phyloP scores from a whole-genome alignment of 1,284 basidiomycete species.

The Rhodofomes roseus region DNA sequence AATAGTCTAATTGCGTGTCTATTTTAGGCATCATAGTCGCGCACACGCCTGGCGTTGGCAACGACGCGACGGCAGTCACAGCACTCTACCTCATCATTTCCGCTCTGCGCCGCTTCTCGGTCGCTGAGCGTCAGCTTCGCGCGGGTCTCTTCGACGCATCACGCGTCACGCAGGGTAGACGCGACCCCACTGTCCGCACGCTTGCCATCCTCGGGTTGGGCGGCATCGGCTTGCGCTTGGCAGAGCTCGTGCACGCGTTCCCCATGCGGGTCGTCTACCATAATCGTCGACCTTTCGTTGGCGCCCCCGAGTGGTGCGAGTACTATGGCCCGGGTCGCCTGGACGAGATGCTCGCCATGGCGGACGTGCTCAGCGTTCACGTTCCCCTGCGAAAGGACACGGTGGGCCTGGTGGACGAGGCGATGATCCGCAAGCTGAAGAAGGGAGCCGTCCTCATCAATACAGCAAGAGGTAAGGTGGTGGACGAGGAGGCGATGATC shows the following conservation, averaged over 20 bases:
- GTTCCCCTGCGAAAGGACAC: slow-evolving; percentile 75
- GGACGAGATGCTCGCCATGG: slow-evolving; percentile 67
- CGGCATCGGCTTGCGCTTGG: slow-evolving; percentile 78
- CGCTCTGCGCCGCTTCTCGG: slow-evolving; percentile 75
- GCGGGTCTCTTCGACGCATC: slow-evolving; percentile 53
- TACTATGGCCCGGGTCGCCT: slow-evolving; percentile 63
- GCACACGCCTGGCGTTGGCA: slow-evolving; percentile 88
- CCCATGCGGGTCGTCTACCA: slow-evolving; percentile 90
- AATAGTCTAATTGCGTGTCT: background rate
- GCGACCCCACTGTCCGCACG: slow-evolving; percentile 77
- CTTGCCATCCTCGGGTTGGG: slow-evolving; percentile 88
- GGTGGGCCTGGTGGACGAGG: slow-evolving; percentile 71
- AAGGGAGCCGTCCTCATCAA: slow-evolving; percentile 82
- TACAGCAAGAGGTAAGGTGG: slow-evolving; percentile 86
- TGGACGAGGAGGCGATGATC: slow-evolving; percentile 87
- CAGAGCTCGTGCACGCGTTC: slow-evolving; percentile 68
- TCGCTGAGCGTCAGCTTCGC: slow-evolving; percentile 67
- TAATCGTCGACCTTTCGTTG: slow-evolving; percentile 52
- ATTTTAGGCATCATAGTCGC: slow-evolving; percentile 69
- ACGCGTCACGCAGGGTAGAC: slow-evolving; percentile 41
- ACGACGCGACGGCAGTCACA: slow-evolving; percentile 90
- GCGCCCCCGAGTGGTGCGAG: slow-evolving; percentile 71
- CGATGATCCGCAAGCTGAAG: slow-evolving; percentile 79
- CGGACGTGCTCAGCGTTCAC: slow-evolving; percentile 83
- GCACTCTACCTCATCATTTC: slow-evolving; percentile 85